Evolutionary conservation across 176 grass and related monocot species (phyloP), one percentile per base, ranked within the genome.

Genomic region (Carex kokanica): DNA sequence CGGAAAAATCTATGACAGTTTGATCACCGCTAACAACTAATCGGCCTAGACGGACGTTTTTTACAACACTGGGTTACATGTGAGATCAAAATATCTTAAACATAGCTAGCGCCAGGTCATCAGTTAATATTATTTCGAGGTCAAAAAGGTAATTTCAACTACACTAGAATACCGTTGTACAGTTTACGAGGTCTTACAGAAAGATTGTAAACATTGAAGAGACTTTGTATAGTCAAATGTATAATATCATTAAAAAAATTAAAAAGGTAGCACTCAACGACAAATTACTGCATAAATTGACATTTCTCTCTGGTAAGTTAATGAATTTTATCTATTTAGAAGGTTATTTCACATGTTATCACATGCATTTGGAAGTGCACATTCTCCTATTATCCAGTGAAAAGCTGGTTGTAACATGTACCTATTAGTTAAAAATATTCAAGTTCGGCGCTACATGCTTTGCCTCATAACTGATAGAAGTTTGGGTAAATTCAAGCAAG

Each of bases 201-300:
- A 31, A 77, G 23, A 77, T 77, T 55, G 56, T 31, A 32, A 56
- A 56, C 73, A 77, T 56, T 16, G 5, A 55, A 77, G 24, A 31
- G 8, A 49, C 10, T 43, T n/a, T 49, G 24, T 56, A 55, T 24
- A 78, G 24, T 77, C 24, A 78, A 78, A 51, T 54, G 51, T 15
- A 32, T 77, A 78, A 55, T 75, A 4, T 73, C 17, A 47, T 56
- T n/a, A n/a, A n/a, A n/a, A n/a, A n/a, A n/a, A n/a, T n/a, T n/a
- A 53, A 53, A 53, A 10, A 51, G 29, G 7, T 56, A 78, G 51
- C 73, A 56, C 51, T 8, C 18, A 54, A 55, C 13, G 73, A 78
- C 73, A 56, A n/a, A 56, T 56, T 78, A 78, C 73, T 56, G 73
- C 25, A 14, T 32, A 29, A 78, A 54, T 56, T 78, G 51, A 55